phyloP scores from a whole-genome alignment of 2,329 filamentous ascomycete species.

The Catunica adiposa region DNA sequence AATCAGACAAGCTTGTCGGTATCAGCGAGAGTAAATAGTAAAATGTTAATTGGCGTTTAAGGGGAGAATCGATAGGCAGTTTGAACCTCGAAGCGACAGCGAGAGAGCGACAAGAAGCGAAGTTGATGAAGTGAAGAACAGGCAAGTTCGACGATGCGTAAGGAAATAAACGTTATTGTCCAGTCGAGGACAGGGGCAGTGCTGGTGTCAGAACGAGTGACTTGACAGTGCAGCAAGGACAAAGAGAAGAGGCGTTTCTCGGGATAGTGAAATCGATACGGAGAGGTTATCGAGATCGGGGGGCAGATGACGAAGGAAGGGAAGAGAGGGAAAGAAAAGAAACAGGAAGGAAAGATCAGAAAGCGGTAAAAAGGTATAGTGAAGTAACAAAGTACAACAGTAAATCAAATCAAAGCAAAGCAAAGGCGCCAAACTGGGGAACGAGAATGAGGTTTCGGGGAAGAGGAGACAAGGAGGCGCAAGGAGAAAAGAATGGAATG shows the following conservation, averaged over 20 bases:
- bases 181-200: not conserved
- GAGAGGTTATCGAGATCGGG: constrained; percentile 3
- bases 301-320: constrained; percentile 12
- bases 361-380: constrained; percentile 2
- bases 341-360: constrained; percentile 6
- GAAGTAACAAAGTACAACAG: not conserved
- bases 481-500: not conserved
- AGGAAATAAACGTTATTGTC: not conserved
- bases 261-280: not conserved
- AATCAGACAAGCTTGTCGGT: not conserved
- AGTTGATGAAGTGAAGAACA: constrained; percentile 1
- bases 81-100: not conserved
- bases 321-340: constrained; percentile 1
- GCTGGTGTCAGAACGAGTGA: constrained; percentile 7
- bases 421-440: not conserved
- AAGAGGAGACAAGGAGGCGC: not conserved
- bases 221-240: constrained; percentile 6
- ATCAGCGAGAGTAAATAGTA: not conserved
- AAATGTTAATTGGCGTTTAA: not conserved
- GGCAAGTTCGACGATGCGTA: constrained; percentile 1
- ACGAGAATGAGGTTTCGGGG: not conserved
- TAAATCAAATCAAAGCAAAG: not conserved
- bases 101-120: constrained; percentile 10
- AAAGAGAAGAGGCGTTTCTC: not conserved
- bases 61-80: not conserved